Base-by-base conservation (phyloP, 352 stramenopile species). In the Pythium dissimile region DNA sequence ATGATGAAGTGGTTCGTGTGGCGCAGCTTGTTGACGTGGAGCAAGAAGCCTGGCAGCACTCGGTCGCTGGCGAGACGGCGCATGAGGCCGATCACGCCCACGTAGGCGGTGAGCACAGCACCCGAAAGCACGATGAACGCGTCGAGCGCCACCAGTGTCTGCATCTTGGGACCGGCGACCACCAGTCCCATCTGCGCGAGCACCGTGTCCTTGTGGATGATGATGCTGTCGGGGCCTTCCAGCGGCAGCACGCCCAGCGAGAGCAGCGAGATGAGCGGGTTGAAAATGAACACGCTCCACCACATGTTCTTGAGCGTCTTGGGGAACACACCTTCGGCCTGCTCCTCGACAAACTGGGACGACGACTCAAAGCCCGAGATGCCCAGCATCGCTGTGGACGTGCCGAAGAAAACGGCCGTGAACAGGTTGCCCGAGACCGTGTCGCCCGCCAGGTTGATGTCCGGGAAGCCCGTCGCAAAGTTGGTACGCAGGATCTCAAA, bases 221-320 rank as follows among this genome's bases (percentile, higher is more conserved):
- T 75, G 51, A 95, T 94, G 23, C 81, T 86, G 41, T 76, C 69
- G 0, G 80, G 73, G 0, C 83, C 83, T 28, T 83, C 55, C 4
- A 98, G 72, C 6, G 87, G 88, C 44, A 98, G 65, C 32, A 97
- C 89, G 41, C 86, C 83, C 31, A 98, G 81, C 18, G 84, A 92
- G 34, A 98, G 74, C 44, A 98, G 64, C 38, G 90, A 93, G 54
- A 98, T 88, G 50, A 97, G 62, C 49, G 94, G 93, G 53, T 98
- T 98, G 72, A 98, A 97, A 45, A 98, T 82, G 28, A 91, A 79
- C 5, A 98, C 94, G 44, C 86, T 88, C 75, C 86, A 91, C 91
- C 91, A 97, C 92, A 98, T 97, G 59, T 97, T 97, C 76, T 92
- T 64, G 35, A 98, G 72, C 18, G 92, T 98, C 72, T 97, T 97